Conservation (phyloP, 495 filamentous ascomycete genomes). For the Xylaria grammica region DNA sequence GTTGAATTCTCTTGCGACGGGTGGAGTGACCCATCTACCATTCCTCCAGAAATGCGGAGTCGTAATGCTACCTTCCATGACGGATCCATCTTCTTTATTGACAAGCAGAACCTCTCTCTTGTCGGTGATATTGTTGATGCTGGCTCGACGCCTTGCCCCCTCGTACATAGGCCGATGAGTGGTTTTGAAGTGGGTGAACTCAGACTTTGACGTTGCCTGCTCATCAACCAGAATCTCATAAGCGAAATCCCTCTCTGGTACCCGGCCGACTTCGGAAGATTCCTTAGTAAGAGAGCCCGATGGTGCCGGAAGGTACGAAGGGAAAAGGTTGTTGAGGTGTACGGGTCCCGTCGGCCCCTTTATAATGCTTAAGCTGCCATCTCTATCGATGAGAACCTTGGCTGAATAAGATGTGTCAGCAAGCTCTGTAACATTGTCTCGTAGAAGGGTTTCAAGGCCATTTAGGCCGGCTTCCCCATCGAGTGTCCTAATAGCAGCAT, state of each 20-base stretch:
- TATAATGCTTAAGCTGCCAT: conserved; percentile 58
- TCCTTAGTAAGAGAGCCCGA: background rate
- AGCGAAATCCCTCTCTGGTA: conserved; percentile 32
- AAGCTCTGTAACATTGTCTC: conserved; percentile 22
- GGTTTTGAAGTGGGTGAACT: conserved; percentile 78
- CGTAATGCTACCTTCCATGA: conserved; percentile 88
- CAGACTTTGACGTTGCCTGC: conserved; percentile 55
- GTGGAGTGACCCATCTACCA: conserved; percentile 71
- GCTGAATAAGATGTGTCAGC: conserved; percentile 47
- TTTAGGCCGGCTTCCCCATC: conserved; percentile 49
- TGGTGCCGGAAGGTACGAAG: conserved; percentile 48
- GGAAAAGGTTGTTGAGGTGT: conserved; percentile 59
- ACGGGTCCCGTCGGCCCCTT: conserved; percentile 54
- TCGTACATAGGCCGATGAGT: conserved; percentile 69
- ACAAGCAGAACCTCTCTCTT: conserved; percentile 75
- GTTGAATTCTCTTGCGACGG: conserved; percentile 40
- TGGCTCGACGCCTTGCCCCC: conserved; percentile 61
- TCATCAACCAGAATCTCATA: conserved; percentile 65
- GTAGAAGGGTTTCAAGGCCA: conserved; percentile 33
- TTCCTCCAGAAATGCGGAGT: conserved; percentile 78
- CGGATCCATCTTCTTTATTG: conserved; percentile 61
- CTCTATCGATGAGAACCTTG: conserved; percentile 56
- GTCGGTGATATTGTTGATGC: conserved; percentile 60
- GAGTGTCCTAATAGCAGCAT: conserved; percentile 46
- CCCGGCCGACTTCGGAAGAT: background rate